A percentile compares a stretch with the other conserved stretches of the same genome.
phyloP scores from a whole-genome alignment of 116 monocot species.

The Posidonia oceanica region DNA sequence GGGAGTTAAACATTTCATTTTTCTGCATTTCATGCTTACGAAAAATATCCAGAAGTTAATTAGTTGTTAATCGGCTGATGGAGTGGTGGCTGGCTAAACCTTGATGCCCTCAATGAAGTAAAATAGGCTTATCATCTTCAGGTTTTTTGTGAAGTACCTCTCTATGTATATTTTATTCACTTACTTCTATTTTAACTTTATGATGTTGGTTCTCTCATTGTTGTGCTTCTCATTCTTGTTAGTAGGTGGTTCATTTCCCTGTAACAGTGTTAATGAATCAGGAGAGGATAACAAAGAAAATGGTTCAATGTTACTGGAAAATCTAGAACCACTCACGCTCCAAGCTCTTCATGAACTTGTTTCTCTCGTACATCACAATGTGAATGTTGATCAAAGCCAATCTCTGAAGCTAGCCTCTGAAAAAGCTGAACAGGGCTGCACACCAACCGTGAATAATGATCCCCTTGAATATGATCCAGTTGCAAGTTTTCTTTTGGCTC shows the following conservation, averaged over 20 bases:
- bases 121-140: no score
- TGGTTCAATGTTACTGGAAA: constrained; percentile 8
- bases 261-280: background rate
- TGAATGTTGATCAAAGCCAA: constrained; percentile 25
- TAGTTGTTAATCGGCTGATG: no score
- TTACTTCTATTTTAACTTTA: background rate
- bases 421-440: constrained; percentile 9
- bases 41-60: no score
- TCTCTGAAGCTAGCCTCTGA: constrained; percentile 2
- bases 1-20: no score
- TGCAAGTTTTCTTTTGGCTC: constrained; percentile 42
- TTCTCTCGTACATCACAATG: constrained; percentile 60
- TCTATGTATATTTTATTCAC: background rate
- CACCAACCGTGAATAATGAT: constrained; percentile 9
- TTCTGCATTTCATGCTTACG: no score
- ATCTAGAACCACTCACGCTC: constrained; percentile 40
- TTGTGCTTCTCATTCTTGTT: background rate
- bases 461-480: constrained; percentile 29
- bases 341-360: constrained; percentile 49
- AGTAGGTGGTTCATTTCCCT: background rate
- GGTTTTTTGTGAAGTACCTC: background rate
- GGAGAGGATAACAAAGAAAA: constrained; percentile 1
- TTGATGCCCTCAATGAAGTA: no score
- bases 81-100: no score
- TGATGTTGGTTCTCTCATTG: background rate